These are phyloP conservation scores for Cercospora brassicicola DNA, from an alignment of 2,329 filamentous ascomycete species.

Conservation along the genomic window DNA sequence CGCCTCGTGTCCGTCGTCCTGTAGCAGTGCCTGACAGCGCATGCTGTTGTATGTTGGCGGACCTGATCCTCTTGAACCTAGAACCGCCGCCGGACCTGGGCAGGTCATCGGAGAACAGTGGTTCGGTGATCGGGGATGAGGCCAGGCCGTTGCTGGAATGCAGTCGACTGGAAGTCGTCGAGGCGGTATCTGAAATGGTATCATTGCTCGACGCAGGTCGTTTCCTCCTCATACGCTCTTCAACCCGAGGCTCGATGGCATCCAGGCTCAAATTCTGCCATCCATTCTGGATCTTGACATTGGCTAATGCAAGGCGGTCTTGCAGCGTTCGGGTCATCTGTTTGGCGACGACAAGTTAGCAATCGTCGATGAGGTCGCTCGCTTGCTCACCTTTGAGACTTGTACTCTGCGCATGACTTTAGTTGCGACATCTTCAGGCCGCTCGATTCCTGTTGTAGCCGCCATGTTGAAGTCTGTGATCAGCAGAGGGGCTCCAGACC, in stretches of 20 bases:
- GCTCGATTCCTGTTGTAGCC: slow-evolving; percentile 27
- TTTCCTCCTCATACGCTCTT: slow-evolving; percentile 74
- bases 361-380: background rate
- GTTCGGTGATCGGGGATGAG: slow-evolving; percentile 80
- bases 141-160: slow-evolving; percentile 69
- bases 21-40: slow-evolving; percentile 36
- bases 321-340: slow-evolving; percentile 92
- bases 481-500: slow-evolving; percentile 18
- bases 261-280: slow-evolving; percentile 89
- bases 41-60: slow-evolving; percentile 25
- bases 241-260: slow-evolving; percentile 78
- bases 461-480: slow-evolving; percentile 31
- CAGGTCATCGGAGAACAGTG: slow-evolving; percentile 81
- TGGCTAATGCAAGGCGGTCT: slow-evolving; percentile 89
- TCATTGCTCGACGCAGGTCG: slow-evolving; percentile 63
- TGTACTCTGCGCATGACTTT: slow-evolving; percentile 43
- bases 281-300: slow-evolving; percentile 95
- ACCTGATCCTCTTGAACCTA: slow-evolving; percentile 35
- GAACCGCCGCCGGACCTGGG: slow-evolving; percentile 66
- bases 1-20: slow-evolving; percentile 35
- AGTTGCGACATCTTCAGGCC: slow-evolving; percentile 40
- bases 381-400: slow-evolving; percentile 40
- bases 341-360: slow-evolving; percentile 28
- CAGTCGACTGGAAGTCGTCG: slow-evolving; percentile 74
- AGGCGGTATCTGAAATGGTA: slow-evolving; percentile 81